Base-by-base conservation (phyloP, 441 rosid genomes). In the Raphanus hybrid region DNA sequence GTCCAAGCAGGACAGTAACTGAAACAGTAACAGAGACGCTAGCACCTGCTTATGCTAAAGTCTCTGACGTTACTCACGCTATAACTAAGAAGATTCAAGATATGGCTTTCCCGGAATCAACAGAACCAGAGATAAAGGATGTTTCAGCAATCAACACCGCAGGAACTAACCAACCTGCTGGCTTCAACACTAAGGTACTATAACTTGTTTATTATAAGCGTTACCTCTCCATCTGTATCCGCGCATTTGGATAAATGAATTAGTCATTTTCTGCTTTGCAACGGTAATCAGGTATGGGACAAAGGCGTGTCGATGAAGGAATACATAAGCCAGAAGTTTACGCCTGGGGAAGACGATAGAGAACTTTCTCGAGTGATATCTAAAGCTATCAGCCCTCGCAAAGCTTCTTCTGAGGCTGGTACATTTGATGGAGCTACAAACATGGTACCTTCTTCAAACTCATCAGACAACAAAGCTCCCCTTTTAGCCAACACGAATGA, bases 271-370 rank as follows among this genome's bases (percentile, higher is more conserved):
- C 6, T 52, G n/a, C 1, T 8, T 29, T 60, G 14, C 0, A 23
- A 10, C 6, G 70, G 75, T 0, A 78, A 78, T 39, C 79, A 84
- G 74, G 77, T 81, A 12, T 90, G 91, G 91, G 92, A 90, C 70
- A 92, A 92, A 85, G 97, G 97, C 14, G 95, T 92, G 14, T 94
- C 99, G 0, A 92, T 92, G 84, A 94, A 90, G 83, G 97, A 89
- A 75, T 91, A 85, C 70, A 76, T 91, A 83, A 77, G 78, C 75
- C 80, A 91, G 57, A 91, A 89, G 84, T 70, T 94, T 55, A 90
- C 90, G 76, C 99, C 97, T 5, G 92, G 98, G 0, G 93, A 91
- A 66, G 96, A 94, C 35, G 96, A 92, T 77, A 89, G 58, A 77
- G 97, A 87, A 27, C 90, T 94, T 66, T 92, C 97, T 76, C 82